A percentile compares a stretch with the other conserved stretches of the same genome.
Evolutionary conservation across 2,329 filamentous ascomycete species (phyloP).

Genomic region (Harringtonia aguacate): DNA sequence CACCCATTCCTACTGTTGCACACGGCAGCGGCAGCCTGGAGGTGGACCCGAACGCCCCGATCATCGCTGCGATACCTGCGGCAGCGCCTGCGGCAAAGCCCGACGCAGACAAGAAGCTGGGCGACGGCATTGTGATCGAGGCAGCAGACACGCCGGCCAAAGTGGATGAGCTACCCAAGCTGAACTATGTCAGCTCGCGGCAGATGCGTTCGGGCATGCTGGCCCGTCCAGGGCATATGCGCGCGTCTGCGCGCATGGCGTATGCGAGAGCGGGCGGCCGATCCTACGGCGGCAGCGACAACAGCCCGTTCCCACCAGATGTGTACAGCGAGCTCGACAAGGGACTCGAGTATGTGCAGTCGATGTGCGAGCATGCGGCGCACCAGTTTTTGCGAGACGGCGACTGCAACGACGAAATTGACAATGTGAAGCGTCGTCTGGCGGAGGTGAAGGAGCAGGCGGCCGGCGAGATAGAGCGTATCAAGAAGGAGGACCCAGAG

Average conservation of each 20-base stretch:
- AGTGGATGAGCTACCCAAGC: not conserved
- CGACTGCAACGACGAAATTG: slow-evolving; percentile 69
- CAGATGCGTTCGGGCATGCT: slow-evolving; percentile 9
- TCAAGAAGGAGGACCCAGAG: slow-evolving; percentile 41
- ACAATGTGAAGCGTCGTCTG: slow-evolving; percentile 56
- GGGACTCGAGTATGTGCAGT: slow-evolving; percentile 68
- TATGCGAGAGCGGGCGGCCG: slow-evolving; percentile 2
- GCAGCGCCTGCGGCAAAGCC: not conserved
- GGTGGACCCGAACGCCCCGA: not conserved
- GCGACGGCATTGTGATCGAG: not conserved
- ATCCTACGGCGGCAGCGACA: not conserved
- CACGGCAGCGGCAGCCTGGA: not conserved
- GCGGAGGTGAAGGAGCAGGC: slow-evolving; percentile 51
- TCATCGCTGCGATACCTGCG: not conserved
- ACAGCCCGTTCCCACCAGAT: slow-evolving; percentile 24
- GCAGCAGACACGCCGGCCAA: not conserved
- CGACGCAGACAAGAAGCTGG: not conserved
- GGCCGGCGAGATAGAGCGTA: slow-evolving; percentile 45
- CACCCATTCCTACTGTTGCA: not conserved
- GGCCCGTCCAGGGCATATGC: not conserved
- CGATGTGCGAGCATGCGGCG: slow-evolving; percentile 73
- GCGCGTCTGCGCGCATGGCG: slow-evolving; percentile 7
- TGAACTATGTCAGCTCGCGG: slow-evolving; percentile 2
- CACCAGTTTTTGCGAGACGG: slow-evolving; percentile 85
- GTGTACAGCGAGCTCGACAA: slow-evolving; percentile 68